These are phyloP conservation scores for Ganoderma boninense DNA, from an alignment of 1,284 basidiomycete genomes.

Conservation along the genomic window DNA sequence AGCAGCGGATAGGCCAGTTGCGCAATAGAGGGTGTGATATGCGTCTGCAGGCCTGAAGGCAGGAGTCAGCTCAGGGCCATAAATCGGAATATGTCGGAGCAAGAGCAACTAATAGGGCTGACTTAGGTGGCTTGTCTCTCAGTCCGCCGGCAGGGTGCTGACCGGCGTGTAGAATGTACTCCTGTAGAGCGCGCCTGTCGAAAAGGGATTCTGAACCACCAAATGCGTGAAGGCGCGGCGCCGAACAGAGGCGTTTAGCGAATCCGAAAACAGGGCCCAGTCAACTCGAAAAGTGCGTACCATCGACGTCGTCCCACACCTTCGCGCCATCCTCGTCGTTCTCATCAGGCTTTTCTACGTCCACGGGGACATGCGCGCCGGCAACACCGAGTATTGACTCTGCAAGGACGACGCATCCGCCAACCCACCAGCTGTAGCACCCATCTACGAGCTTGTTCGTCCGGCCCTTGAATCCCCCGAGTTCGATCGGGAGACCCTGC, in stretches of 20 bases:
- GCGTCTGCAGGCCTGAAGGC: slow-evolving; percentile 73
- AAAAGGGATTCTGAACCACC: slow-evolving; percentile 56
- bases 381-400: slow-evolving; percentile 60
- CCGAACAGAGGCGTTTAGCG: neutral
- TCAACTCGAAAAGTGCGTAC: slow-evolving; percentile 45
- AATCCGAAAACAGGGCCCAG: neutral
- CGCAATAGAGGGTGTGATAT: slow-evolving; percentile 93
- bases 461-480: slow-evolving; percentile 93
- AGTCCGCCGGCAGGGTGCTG: slow-evolving; percentile 89
- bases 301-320: slow-evolving; percentile 72
- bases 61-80: slow-evolving; percentile 10
- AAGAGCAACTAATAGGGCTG: slow-evolving; percentile 25
- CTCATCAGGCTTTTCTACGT: slow-evolving; percentile 42
- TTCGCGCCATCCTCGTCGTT: slow-evolving; percentile 35
- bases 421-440: slow-evolving; percentile 99
- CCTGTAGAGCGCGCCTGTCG: slow-evolving; percentile 80
- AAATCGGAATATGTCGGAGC: neutral
- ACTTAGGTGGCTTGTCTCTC: slow-evolving; percentile 96
- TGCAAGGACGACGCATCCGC: slow-evolving; percentile 86
- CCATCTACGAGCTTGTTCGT: slow-evolving; percentile 99
- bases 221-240: slow-evolving; percentile 3
- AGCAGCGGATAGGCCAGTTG: slow-evolving; percentile 87
- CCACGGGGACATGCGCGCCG: slow-evolving; percentile 27
- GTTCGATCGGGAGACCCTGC: slow-evolving; percentile 86
- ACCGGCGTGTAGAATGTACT: slow-evolving; percentile 88